Base-by-base conservation (phyloP, 768 basidiomycete species). In the Clitopilus passeckerianus region DNA sequence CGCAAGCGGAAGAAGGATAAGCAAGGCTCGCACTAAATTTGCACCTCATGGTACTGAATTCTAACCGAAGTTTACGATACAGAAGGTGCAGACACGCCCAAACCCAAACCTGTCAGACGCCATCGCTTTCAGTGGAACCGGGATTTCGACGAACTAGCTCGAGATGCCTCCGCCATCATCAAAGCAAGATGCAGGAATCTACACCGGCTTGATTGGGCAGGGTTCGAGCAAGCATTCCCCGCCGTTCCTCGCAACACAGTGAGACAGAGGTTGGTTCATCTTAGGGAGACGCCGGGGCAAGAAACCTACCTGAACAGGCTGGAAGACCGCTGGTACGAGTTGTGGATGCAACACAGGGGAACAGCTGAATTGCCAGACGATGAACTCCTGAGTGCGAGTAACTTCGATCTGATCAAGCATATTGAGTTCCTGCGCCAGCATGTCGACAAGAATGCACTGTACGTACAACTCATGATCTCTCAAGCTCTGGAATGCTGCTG, bases 381-480 rank as follows among this genome's bases (percentile, higher is more conserved):
- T 5, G 79, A 93, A 64, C 85, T 83, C 4, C 67, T 74, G 37
- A 89, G 87, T 70, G 74, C 85, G 18, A 82, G 80, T 6, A 82
- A 92, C 52, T 96, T 97, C 66, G 84, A 93, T 68, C 72, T 97
- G n/a, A 75, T 86, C 27, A 79, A 80, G n/a, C 93, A 95, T 66
- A 69, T 97, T 30, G 83, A 87, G 62, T 93, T 93, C 66, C 77
- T 98, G 56, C 82, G 95, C 43, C 79, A 79, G 9, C 82, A 92
- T 65, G 77, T 97, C 30, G 91, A 95, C 68, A 97, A 97, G 73
- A 87, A 86, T 68, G 85, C 88, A 1, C 65, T 97, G 95, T 95
- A 66, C 73, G 93, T 82, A 34, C 7, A 12, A 18, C n/a, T n/a
- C n/a, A 16, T 24, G 33, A 20, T 24, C n/a, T 53, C 58, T 8